Percentiles rank a stretch among this genome's conserved stretches.
These are phyloP conservation scores for Geranium rotundifolium DNA, from an alignment of 345 rosid genomes.

Conservation along the genomic window DNA sequence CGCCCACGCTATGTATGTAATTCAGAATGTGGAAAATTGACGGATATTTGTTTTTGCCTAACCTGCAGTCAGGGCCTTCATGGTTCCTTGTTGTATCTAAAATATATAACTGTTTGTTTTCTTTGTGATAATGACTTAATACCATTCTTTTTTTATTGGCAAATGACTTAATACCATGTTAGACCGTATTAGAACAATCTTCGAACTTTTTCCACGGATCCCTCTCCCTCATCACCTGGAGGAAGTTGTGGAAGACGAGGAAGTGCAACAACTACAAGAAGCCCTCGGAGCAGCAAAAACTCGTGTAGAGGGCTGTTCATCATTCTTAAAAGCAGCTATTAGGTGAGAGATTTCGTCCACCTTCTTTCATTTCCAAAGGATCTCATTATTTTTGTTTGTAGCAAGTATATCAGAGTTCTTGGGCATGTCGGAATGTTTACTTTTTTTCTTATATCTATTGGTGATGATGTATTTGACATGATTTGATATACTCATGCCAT, in stretches of 20 bases:
- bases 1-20: background rate
- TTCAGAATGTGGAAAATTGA: background rate
- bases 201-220: conserved; percentile 65
- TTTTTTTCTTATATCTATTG: too few relatives aligned
- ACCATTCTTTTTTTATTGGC: too few relatives aligned
- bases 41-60: too few relatives aligned
- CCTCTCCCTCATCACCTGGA: conserved; percentile 60
- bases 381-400: background rate
- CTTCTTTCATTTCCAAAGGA: background rate
- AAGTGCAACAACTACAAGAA: conserved; percentile 64
- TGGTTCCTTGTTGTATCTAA: background rate
- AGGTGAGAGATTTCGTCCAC: conserved; percentile 37
- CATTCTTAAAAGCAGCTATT: conserved; percentile 81
- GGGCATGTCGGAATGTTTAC: too few relatives aligned
- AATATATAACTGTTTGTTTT: background rate
- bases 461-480: too few relatives aligned
- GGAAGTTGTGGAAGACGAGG: conserved; percentile 64
- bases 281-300: conserved; percentile 86
- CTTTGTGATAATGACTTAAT: background rate
- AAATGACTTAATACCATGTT: conserved; percentile 11
- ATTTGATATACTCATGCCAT: too few relatives aligned
- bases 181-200: conserved; percentile 74
- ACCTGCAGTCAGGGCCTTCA: background rate
- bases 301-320: conserved; percentile 65
- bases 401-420: background rate